Evolutionary conservation across 1,284 basidiomycete genomes (phyloP), one percentile per base, ranked within the genome.

Genomic region (Rhizoctonia solani): DNA sequence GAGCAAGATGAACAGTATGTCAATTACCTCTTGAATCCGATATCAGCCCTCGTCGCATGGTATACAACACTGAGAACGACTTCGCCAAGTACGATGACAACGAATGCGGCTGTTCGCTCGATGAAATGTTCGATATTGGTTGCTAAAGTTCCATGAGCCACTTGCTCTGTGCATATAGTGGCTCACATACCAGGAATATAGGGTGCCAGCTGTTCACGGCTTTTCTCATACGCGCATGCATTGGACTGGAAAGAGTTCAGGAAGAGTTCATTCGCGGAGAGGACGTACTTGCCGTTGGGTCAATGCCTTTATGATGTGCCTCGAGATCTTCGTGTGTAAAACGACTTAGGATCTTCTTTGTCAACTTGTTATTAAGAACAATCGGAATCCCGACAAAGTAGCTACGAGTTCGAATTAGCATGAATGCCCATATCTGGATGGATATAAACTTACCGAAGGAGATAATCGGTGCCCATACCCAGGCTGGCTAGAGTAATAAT

Each of bases 101-200:
- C 74, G 63, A 79, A 79, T 3, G 78, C 77, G 5, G 74, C 74
- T 6, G 72, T 73, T 2, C 79, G 72, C 53, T 80, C 78, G 23
- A 79, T 74, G n/a, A 74, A 74, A 71, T 80, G 79, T 66, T 79
- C 78, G 52, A 79, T 79, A 61, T 79, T 78, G 69, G 77, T 75
- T 1, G 77, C 77, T 77, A 25, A 16, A 2, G 8, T 13, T 14
- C 9, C 52, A 13, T 29, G 50, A 30, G 49, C n/a, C n/a, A 13
- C 49, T 13, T 63, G 9, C 34, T n/a, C 16, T 30, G 25, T 4
- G 44, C 19, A 54, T 8, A 34, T 50, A 34, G n/a, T 32, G n/a
- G 16, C 14, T 14, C 54, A 71, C 74, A 34, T 25, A 75, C 74
- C 74, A 32, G 75, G 74, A 4, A 75, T 70, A 37, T 68, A 63